A percentile compares a stretch with the other conserved stretches of the same genome.
phyloP scores from a whole-genome alignment of 2,329 filamentous ascomycete species.

The Leptographium flavum region DNA sequence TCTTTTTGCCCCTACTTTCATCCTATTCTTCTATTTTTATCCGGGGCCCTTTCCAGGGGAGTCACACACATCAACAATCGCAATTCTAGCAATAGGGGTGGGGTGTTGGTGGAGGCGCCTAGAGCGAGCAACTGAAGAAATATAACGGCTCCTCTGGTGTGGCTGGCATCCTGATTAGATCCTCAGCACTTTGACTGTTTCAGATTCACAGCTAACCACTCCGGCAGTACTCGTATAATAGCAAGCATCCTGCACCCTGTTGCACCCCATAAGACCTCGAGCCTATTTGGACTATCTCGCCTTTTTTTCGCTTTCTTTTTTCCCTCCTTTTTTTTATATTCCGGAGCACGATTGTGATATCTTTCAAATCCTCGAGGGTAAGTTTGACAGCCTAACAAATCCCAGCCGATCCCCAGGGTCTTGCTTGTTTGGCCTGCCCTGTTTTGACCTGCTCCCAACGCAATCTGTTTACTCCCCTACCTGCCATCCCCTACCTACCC shows the following conservation, averaged over 20 bases:
- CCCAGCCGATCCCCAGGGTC: background rate
- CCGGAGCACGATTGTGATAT: background rate
- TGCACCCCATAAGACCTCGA: constrained; percentile 1
- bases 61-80: constrained; percentile 1
- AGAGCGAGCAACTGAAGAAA: constrained; percentile 2
- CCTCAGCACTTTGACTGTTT: constrained; percentile 8
- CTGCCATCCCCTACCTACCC: background rate
- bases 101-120: background rate
- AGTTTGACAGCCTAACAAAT: background rate
- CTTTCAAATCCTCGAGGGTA: background rate
- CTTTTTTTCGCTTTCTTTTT: background rate
- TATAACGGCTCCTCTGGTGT: constrained; percentile 8
- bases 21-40: constrained; percentile 10
- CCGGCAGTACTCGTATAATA: constrained; percentile 7
- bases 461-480: background rate
- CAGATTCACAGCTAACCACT: constrained; percentile 9
- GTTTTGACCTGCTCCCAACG: background rate
- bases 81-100: background rate
- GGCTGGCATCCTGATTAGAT: constrained; percentile 10
- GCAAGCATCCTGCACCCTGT: constrained; percentile 6
- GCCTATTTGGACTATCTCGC: background rate
- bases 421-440: background rate
- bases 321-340: constrained; percentile 2
- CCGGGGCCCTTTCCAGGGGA: constrained; percentile 1
- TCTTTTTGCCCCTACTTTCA: background rate